Conservation (phyloP, 371 early-diverging fungal genomes). For the Capillidium heterosporum region DNA sequence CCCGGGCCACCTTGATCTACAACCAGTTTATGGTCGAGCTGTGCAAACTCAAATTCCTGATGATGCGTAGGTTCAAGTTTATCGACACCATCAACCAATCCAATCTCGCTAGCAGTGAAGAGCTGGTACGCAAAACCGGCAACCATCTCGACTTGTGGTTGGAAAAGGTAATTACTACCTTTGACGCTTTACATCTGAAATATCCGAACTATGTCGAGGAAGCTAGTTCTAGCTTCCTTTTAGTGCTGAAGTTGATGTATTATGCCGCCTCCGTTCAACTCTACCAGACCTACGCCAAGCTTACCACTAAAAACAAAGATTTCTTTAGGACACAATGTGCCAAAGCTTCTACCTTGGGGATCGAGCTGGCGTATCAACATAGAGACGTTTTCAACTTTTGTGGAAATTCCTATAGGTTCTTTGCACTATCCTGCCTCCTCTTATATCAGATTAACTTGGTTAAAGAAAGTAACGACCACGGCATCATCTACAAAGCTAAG, state of each 20-base stretch:
- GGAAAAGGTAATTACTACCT: background rate
- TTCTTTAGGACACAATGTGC: background rate
- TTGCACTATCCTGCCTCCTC: conserved; percentile 1
- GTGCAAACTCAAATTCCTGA: conserved; percentile 1
- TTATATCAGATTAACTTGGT: background rate
- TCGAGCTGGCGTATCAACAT: background rate
- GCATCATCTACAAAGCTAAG: too few relatives aligned
- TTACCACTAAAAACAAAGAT: background rate
- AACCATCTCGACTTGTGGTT: conserved; percentile 1
- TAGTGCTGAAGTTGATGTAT: background rate
- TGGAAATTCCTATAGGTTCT: background rate
- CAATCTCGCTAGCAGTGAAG: background rate
- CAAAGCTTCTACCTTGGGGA: background rate
- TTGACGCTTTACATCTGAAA: background rate
- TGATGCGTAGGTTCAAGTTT: conserved; percentile 3
- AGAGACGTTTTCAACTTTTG: background rate
- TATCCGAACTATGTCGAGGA: background rate
- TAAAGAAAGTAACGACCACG: too few relatives aligned
- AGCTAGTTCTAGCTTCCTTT: background rate
- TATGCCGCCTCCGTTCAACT: conserved; percentile 1
- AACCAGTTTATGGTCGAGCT: background rate
- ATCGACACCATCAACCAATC: background rate
- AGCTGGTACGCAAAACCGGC: background rate
- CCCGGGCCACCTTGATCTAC: background rate
- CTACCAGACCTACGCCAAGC: background rate